Base-by-base conservation (phyloP, 768 basidiomycete species). In the Piloderma croceum region DNA sequence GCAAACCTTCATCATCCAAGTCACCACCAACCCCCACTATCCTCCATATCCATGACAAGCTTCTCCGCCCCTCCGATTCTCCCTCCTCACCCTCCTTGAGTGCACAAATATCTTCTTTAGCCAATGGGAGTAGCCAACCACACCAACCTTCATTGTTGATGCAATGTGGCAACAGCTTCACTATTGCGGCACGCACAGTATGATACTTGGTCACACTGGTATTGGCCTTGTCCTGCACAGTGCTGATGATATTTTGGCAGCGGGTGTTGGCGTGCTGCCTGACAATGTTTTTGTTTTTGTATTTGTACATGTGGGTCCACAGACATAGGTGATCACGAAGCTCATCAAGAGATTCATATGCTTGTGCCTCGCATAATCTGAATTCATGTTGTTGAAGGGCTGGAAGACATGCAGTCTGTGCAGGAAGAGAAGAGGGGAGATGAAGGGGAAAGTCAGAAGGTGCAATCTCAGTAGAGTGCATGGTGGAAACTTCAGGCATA, bases 291-390 rank as follows among this genome's bases (percentile, higher is more conserved):
- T 40, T 45, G 60, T 59, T 39, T 37, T 69, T 66, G 11, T 56
- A 57, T 22, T 59, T 54, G 32, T 43, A 59, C 33, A 67, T 45
- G 23, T 59, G 55, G 0, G 59, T 46, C 1, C 49, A 42, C 9
- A 63, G 42, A 1, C 61, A 51, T 3, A 69, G 57, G 12, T 49
- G 42, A 2, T 45, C 43, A 1, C 60, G 56, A 12, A 70, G 23
- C 2, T 57, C 46, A 4, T 60, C 41, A 1, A 70, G 48, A 0
- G 46, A 31, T 6, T 54, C 58, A 12, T 56, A 38, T 2, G 57
- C 63, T 38, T 65, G 61, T 0, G 56, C 61, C 19, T 42, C 44
- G 1, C 62, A 54, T 3, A 64, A 44, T 0, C 50, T 15, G 42
- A 48, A 57, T 45, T 68, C 63, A 34, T 53, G 48, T 6, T 13